A percentile compares a stretch with the other conserved stretches of the same genome.
These are phyloP conservation scores for Scenedesmus sp. DNA, from an alignment of 163 green algal species.

Conservation along the genomic window DNA sequence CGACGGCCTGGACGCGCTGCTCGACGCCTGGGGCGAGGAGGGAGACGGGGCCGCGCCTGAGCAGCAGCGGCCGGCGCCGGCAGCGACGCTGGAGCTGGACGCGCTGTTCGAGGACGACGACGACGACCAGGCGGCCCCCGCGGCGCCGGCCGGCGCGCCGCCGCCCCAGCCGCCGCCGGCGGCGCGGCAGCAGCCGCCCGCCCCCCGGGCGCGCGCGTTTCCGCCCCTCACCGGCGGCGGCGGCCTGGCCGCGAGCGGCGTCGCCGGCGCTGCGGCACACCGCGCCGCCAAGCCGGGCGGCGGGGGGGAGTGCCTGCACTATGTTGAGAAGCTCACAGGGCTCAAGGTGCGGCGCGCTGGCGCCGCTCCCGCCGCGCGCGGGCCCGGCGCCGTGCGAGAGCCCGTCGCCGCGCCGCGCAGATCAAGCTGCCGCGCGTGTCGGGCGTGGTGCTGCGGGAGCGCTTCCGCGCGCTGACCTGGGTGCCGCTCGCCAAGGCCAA, in stretches of 20 bases:
- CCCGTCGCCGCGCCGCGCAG: neutral
- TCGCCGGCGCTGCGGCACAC: neutral
- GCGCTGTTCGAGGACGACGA: too few species aligned
- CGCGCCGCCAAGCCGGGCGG: neutral
- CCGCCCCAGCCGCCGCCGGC: neutral
- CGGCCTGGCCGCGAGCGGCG: neutral
- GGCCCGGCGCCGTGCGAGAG: neutral
- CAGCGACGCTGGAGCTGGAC: too few species aligned
- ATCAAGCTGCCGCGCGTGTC: conserved; percentile 10
- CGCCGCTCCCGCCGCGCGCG: neutral
- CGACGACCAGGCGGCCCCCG: neutral
- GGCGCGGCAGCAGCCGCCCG: neutral
- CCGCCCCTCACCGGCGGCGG: neutral
- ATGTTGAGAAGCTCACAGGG: conserved; percentile 30
- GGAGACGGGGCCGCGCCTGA: too few species aligned
- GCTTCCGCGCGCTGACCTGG: conserved; percentile 20
- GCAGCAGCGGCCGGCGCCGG: too few species aligned
- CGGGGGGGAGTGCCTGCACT: conserved; percentile 28
- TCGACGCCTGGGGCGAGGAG: too few species aligned
- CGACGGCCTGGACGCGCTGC: too few species aligned
- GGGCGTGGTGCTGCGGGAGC: conserved; percentile 21
- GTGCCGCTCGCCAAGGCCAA: conserved; percentile 22
- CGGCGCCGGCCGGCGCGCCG: neutral
- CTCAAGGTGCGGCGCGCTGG: conserved; percentile 34
- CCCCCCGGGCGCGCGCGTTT: too few species aligned